Base-by-base conservation (phyloP, 1,284 basidiomycete genomes). In the Trichosporon faecale region DNA sequence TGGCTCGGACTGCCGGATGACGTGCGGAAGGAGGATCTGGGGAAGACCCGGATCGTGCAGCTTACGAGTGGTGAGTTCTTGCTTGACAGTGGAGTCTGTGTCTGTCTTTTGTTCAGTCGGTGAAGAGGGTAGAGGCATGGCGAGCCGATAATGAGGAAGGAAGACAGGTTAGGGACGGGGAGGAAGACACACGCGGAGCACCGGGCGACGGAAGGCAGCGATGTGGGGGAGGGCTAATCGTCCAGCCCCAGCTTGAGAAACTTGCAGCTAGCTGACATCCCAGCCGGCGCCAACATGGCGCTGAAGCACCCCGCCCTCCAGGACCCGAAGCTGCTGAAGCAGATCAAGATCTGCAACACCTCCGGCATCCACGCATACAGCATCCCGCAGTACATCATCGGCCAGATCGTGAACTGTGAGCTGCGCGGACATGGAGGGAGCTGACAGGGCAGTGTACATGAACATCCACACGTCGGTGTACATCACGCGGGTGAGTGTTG, bases 331-430 rank as follows among this genome's bases (percentile, higher is more conserved):
- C 77, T 70, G 6, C 66, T 68, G 57, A 70, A 78, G 64, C 76
- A 77, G 66, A 74, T 82, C 57, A 63, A 68, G 1, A 71, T 82
- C 31, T 80, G 76, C 67, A 73, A 71, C 18, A 75, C 80, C 0
- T 79, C 77, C 7, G 82, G 82, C 27, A 80, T 83, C 31, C 82
- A 84, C 70, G 75, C 74, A 6, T 70, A 77, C 46, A 75, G 74
- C 55, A 83, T 84, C 52, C 80, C 82, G n/a, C 76, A 76, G 52
- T 83, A 79, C 69, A 78, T 82, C 66, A 68, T 83, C 35, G 75
- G 73, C 1, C 77, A 79, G 67, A 73, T 77, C 25, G 72, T 82
- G 33, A 77, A 71, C 23, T 64, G 79, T 80, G 61, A 67, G 77
- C 74, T 14, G 2, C 8, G 0, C 18, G 57, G 44, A 25, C 9